A percentile compares a stretch with the other conserved stretches of the same genome.
These are phyloP conservation scores for Lyophyllum atratum DNA, from an alignment of 768 basidiomycete species.

Conservation along the genomic window DNA sequence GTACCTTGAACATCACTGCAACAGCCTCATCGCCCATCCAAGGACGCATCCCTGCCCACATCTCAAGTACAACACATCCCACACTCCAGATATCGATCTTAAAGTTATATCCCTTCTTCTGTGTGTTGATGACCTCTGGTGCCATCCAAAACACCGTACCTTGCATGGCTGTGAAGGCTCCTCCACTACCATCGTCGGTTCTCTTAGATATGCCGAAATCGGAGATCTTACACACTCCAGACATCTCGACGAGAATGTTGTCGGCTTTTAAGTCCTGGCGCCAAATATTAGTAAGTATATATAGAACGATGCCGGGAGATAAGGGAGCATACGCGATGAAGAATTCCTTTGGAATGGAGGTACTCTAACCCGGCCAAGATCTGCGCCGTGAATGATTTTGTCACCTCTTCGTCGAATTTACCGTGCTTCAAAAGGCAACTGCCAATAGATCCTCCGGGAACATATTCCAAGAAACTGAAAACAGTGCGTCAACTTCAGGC, in stretches of 20 bases:
- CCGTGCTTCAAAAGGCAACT: slow-evolving; percentile 89
- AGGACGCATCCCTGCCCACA: slow-evolving; percentile 97
- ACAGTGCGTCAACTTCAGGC: slow-evolving; percentile 2
- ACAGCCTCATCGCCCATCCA: slow-evolving; percentile 92
- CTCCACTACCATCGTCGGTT: slow-evolving; percentile 81
- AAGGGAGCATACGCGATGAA: slow-evolving; percentile 71
- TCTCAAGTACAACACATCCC: slow-evolving; percentile 97
- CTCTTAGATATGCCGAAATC: slow-evolving; percentile 99
- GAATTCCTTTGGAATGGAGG: slow-evolving; percentile 87
- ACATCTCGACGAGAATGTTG: slow-evolving; percentile 93
- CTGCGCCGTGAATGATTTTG: slow-evolving; percentile 90
- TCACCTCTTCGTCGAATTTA: slow-evolving; percentile 89
- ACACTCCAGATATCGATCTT: slow-evolving; percentile 99
- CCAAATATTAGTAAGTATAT: not conserved
- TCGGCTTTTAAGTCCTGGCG: slow-evolving; percentile 93
- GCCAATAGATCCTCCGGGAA: slow-evolving; percentile 95
- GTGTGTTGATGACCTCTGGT: slow-evolving; percentile 87
- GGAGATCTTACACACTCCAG: slow-evolving; percentile 94
- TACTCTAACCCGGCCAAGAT: slow-evolving; percentile 92
- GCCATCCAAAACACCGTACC: slow-evolving; percentile 99
- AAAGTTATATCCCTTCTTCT: slow-evolving; percentile 90
- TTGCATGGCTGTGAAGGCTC: slow-evolving; percentile 92
- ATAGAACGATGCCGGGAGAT: not conserved
- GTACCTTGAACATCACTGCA: slow-evolving; percentile 92
- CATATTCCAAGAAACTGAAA: slow-evolving; percentile 94